Conservation (phyloP, 805 yeast species). For the Candida saitoana region DNA sequence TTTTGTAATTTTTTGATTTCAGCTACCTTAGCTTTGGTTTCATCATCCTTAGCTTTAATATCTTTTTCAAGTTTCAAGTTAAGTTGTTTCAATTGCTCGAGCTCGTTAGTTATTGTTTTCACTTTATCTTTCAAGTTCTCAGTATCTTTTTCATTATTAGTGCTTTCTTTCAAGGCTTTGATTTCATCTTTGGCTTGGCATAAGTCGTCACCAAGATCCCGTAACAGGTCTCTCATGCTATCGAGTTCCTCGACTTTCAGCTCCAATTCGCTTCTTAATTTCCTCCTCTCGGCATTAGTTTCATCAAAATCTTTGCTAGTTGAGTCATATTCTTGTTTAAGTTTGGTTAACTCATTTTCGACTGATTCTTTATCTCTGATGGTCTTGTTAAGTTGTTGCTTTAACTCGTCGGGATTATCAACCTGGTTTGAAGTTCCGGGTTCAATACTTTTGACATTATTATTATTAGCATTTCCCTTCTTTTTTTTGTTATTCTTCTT, state of each 20-base stretch:
- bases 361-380: slow-evolving; percentile 12
- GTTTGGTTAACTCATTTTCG: slow-evolving; percentile 13
- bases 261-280: slow-evolving; percentile 26
- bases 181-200: slow-evolving; percentile 63
- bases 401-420: slow-evolving; percentile 8
- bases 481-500: slow-evolving; percentile 15
- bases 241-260: slow-evolving; percentile 61
- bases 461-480: slow-evolving; percentile 5
- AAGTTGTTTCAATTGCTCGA: slow-evolving; percentile 2
- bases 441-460: not conserved
- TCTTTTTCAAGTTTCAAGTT: slow-evolving; percentile 1
- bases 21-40: not conserved
- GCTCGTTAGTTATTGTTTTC: slow-evolving; percentile 1
- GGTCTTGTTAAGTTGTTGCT: not conserved
- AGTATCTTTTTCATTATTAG: not conserved
- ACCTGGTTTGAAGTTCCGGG: not conserved
- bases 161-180: slow-evolving; percentile 26
- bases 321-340: slow-evolving; percentile 18
- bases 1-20: not conserved
- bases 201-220: slow-evolving; percentile 72
- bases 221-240: slow-evolving; percentile 68
- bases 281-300: slow-evolving; percentile 9
- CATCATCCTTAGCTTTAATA: not conserved
- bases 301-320: slow-evolving; percentile 15
- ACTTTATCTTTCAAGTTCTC: not conserved